Base-by-base conservation (phyloP, 2,329 filamentous ascomycete genomes). In the Fusarium oxysporum region DNA sequence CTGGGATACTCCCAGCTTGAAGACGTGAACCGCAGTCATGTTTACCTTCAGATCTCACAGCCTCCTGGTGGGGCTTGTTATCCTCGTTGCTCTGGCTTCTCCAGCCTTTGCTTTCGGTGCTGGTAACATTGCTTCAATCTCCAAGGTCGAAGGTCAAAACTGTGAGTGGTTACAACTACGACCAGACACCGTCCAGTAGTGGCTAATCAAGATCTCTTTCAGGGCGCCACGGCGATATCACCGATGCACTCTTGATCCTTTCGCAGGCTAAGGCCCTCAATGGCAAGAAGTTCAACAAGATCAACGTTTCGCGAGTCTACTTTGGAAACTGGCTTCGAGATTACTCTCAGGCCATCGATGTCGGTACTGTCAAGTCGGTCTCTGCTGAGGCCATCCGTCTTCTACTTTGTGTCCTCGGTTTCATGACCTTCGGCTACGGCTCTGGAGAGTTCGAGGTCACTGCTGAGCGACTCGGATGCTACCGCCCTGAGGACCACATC, bases 321-420 rank as follows among this genome's bases (percentile, higher is more conserved):
- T 98, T 98, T 85, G 95, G 95, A 73, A 98, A 97, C 85, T 97
- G 95, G 95, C 89, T 97, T 38, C 90, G 89, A 67, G 95, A 98
- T 83, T 98, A 98, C 83, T 96, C 93, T 59, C 95, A 98, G 83
- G 95, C 95, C 69, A 93, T 97, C 77, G 95, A 98, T 81, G 93
- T 97, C 55, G 95, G 94, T 70, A 97, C 94, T 8, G 90, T 97
- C 83, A 97, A 97, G 85, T 90, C 92, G 77, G 95, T 98, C 71
- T 96, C 93, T 62, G 92, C 94, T 57, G 94, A 97, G 83, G 95
- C 95, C 65, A 97, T 98, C 79, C 92, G 95, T 38, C 92, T 98
- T 54, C 86, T 97, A 19, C 89, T 98, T 62, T 97, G 93, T 87
- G 90, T 98, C 50, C 88, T 98, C 45, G 94, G 94, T 21, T 98